Evolutionary conservation across 1,284 basidiomycete genomes (phyloP).

Genomic region (Porphyrellus sp.): DNA sequence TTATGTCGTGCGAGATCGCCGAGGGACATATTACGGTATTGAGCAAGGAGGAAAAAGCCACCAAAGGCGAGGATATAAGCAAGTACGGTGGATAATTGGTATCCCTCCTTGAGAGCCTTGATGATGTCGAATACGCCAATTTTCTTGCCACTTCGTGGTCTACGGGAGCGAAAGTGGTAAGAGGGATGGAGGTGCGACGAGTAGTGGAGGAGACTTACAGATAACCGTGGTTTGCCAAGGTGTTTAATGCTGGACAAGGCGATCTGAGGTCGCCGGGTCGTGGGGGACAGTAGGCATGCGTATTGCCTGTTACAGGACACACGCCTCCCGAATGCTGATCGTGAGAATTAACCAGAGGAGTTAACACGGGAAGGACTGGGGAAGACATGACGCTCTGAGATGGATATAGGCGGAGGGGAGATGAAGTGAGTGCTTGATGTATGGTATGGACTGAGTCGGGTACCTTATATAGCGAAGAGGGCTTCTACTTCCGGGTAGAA

Average conservation of each 20-base stretch:
- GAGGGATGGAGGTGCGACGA: neutral
- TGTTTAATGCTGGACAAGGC: slow-evolving; percentile 50
- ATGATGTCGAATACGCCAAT: slow-evolving; percentile 32
- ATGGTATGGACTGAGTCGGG: neutral
- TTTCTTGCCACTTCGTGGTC: slow-evolving; percentile 37
- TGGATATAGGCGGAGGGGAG: neutral
- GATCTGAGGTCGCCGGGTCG: slow-evolving; percentile 37
- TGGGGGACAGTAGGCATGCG: slow-evolving; percentile 29
- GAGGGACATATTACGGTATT: slow-evolving; percentile 37
- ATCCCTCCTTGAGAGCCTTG: slow-evolving; percentile 35
- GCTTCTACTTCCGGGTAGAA: neutral
- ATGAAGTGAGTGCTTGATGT: neutral
- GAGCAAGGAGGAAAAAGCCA: slow-evolving; percentile 29
- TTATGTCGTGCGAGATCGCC: slow-evolving; percentile 39
- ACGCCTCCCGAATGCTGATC: slow-evolving; percentile 18
- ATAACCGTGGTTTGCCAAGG: slow-evolving; percentile 48
- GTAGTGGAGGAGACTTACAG: slow-evolving; percentile 30
- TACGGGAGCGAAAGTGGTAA: slow-evolving; percentile 9
- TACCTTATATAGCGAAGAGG: slow-evolving; percentile 20
- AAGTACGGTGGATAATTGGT: slow-evolving; percentile 36
- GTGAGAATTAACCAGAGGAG: slow-evolving; percentile 8
- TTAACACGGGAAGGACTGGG: slow-evolving; percentile 12
- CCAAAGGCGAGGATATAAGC: slow-evolving; percentile 34
- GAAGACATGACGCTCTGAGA: slow-evolving; percentile 14
- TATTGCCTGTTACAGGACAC: slow-evolving; percentile 30